phyloP scores from a whole-genome alignment of 2,329 filamentous ascomycete genomes.

The Lachnellula occidentalis region DNA sequence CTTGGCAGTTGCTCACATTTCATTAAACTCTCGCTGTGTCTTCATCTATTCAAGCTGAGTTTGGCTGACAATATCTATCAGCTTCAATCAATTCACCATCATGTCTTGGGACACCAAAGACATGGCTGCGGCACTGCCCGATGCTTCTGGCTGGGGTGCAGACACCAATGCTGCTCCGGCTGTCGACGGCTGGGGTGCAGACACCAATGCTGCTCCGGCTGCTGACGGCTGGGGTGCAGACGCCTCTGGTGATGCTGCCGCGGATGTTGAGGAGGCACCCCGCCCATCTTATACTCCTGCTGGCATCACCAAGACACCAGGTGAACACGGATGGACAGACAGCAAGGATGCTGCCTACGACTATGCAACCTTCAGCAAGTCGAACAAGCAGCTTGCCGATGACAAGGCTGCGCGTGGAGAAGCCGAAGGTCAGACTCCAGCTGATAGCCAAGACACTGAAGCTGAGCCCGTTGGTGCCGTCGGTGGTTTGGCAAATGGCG shows the following conservation, averaged over 20 bases:
- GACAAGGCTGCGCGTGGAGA: background rate
- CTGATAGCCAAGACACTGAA: background rate
- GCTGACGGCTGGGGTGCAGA: background rate
- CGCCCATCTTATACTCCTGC: background rate
- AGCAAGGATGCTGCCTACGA: constrained; percentile 23
- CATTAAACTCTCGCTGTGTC: too few species aligned
- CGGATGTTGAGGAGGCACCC: constrained; percentile 3
- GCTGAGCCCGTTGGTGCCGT: constrained; percentile 12
- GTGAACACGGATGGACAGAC: constrained; percentile 30
- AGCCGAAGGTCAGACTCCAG: constrained; percentile 1
- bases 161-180: constrained; percentile 5
- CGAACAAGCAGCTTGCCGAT: constrained; percentile 23
- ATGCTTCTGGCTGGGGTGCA: background rate
- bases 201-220: background rate
- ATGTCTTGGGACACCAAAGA: constrained; percentile 13
- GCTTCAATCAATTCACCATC: background rate
- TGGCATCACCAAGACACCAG: constrained; percentile 17
- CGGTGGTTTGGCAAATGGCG: constrained; percentile 20
- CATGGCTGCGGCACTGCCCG: constrained; percentile 32
- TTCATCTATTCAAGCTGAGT: too few species aligned
- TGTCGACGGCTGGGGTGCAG: constrained; percentile 1
- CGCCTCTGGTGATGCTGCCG: background rate
- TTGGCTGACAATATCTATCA: background rate
- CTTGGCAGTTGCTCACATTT: too few species aligned
- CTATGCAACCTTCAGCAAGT: constrained; percentile 28